Base-by-base conservation (phyloP, 257 asterid genomes). In the Solanum microdontum region DNA sequence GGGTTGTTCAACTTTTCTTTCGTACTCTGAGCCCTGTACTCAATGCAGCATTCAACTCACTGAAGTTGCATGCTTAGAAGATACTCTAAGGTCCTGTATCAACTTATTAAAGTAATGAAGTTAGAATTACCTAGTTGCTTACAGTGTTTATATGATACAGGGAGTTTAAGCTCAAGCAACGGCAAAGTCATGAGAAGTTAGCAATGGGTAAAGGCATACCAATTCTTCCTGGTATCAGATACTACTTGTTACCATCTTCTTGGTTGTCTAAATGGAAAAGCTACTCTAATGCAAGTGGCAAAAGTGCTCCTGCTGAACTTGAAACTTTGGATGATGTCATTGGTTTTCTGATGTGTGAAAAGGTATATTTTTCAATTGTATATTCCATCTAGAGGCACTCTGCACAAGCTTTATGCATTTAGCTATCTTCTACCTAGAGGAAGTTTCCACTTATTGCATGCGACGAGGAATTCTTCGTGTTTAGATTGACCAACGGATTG, bases 231-330 rank as follows among this genome's bases (percentile, higher is more conserved):
- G 91, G 93, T 86, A 90, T 89, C 86, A 94, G 88, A 86, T 95
- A 96, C 92, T 95, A 89, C 91, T 90, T 97, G 88, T 84, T 97
- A 91, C 99, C 98, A 45, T 92, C 96, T 70, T 92, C 95, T 66
- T 97, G 99, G 99, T 92, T 97, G 90, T 91, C 96, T 64, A 92
- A 91, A 86, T 95, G 98, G 98, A 94, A 92, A 92, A 93, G 88
- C 92, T 97, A 92, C 88, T 80, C 94, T 34, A 95, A 89, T 91
- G 93, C 98, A 66, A 89, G 90, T 89, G 97, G 96, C 79, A 97
- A 95, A 91, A 95, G 87, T 89, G 89, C 93, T 84, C 88, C 90
- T 74, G 89, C 88, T 69, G 98, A 94, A 87, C 96, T 94, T 87
- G 98, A 93, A 90, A 88, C 89, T 30, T 90, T 97, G 90, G 88